A percentile compares a stretch with the other conserved stretches of the same genome.
Conservation (phyloP, 108 stramenopile species). For the Fragilaria crotonensis region DNA sequence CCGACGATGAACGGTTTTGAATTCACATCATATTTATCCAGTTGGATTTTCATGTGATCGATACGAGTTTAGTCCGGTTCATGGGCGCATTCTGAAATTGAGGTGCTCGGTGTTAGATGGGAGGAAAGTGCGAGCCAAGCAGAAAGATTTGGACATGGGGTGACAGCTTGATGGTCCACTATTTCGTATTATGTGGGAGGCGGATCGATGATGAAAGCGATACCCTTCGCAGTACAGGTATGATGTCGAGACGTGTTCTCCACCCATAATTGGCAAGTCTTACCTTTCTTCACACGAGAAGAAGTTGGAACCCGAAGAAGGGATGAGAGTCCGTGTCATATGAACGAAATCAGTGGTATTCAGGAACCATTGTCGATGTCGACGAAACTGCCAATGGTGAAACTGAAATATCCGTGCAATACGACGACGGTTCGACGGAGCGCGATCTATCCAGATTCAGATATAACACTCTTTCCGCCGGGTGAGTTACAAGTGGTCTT, state of each 20-base stretch:
- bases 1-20: slow-evolving; percentile 30
- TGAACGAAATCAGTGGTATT: slow-evolving; percentile 43
- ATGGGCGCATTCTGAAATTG: slow-evolving; percentile 68
- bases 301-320: slow-evolving; percentile 32
- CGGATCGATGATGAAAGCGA: slow-evolving; percentile 64
- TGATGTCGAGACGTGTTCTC: slow-evolving; percentile 46
- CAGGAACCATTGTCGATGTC: slow-evolving; percentile 50
- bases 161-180: slow-evolving; percentile 44
- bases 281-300: neutral
- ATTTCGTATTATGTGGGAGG: slow-evolving; percentile 81
- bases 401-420: slow-evolving; percentile 43
- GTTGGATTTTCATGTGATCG: slow-evolving; percentile 83
- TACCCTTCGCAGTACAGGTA: slow-evolving; percentile 35
- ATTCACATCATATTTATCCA: slow-evolving; percentile 49
- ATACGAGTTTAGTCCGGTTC: slow-evolving; percentile 69
- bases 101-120: slow-evolving; percentile 80
- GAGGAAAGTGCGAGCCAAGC: slow-evolving; percentile 9
- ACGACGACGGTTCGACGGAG: slow-evolving; percentile 76
- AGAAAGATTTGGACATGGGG: slow-evolving; percentile 8
- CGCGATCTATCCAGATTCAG: slow-evolving; percentile 65
- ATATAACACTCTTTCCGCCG: slow-evolving; percentile 56
- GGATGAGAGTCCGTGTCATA: slow-evolving; percentile 75
- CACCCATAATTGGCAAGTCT: slow-evolving; percentile 21
- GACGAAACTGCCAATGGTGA: neutral
- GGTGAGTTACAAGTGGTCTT: too few relatives aligned